phyloP scores from a whole-genome alignment of 1,284 basidiomycete species.

The Apiotrichum gamsii region DNA sequence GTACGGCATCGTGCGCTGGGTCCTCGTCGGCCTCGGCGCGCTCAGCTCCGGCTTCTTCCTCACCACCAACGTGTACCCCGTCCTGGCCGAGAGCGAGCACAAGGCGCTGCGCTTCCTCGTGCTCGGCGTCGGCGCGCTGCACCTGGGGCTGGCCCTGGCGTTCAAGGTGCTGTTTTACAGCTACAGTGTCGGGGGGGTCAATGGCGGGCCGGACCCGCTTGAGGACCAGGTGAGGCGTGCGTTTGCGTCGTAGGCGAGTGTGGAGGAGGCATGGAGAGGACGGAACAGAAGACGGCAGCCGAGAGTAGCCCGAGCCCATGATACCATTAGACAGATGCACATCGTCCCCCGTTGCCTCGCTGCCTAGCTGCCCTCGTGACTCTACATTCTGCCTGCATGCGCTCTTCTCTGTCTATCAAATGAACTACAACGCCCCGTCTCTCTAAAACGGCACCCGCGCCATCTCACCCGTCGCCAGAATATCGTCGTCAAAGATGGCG shows the following conservation, averaged over 20 bases:
- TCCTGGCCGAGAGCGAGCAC: constrained; percentile 75
- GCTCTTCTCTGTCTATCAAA: too few relatives aligned
- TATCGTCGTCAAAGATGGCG: constrained; percentile 63
- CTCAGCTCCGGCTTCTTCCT: constrained; percentile 75
- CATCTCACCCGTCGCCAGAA: constrained; percentile 76
- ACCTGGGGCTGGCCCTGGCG: constrained; percentile 66
- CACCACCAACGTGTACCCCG: constrained; percentile 75
- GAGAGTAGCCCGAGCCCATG: too few relatives aligned
- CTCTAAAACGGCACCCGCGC: constrained; percentile 64
- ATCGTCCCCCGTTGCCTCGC: too few relatives aligned
- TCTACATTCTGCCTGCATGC: too few relatives aligned
- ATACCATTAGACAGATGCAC: too few relatives aligned
- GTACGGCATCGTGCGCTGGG: constrained; percentile 70
- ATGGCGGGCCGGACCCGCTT: constrained; percentile 31
- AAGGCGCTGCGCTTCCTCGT: constrained; percentile 75
- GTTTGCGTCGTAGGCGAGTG: neutral
- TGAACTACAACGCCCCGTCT: neutral
- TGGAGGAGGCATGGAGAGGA: too few relatives aligned
- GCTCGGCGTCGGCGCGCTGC: constrained; percentile 61
- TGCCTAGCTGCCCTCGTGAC: too few relatives aligned
- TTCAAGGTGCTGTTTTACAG: constrained; percentile 80
- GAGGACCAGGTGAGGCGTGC: neutral
- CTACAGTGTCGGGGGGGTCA: constrained; percentile 31
- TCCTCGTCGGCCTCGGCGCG: constrained; percentile 64
- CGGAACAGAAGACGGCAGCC: too few relatives aligned